phyloP scores from a whole-genome alignment of 1,139 yeast genomes.

The Casaregolazyma suthepensis region DNA sequence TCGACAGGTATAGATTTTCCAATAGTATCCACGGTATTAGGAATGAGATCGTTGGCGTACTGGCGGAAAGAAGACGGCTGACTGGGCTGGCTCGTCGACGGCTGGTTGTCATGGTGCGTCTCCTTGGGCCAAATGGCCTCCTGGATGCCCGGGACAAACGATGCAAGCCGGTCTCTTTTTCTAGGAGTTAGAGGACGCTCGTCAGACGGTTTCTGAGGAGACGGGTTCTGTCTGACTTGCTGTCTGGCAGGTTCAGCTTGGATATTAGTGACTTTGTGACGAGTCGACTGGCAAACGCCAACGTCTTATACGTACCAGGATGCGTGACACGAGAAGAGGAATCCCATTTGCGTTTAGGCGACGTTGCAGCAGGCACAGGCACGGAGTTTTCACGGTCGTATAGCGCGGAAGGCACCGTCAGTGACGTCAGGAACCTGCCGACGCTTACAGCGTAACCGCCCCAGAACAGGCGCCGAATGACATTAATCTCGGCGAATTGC shows the following conservation, averaged over 20 bases:
- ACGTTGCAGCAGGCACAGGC: not conserved
- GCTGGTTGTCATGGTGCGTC: not conserved
- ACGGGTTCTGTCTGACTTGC: not conserved
- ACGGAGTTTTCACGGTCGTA: not conserved
- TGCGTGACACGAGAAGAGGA: not conserved
- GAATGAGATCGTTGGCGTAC: not conserved
- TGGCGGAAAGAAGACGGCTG: not conserved
- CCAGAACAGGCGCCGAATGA: conserved; percentile 23
- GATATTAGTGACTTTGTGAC: not conserved
- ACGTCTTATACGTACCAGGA: not conserved
- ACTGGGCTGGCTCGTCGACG: not conserved
- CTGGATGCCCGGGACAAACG: not conserved
- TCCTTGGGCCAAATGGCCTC: not conserved
- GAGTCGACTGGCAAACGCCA: not conserved
- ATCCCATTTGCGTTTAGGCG: not conserved
- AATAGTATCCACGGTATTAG: not conserved
- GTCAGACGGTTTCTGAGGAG: not conserved
- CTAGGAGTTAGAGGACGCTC: not conserved
- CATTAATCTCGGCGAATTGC: conserved; percentile 15
- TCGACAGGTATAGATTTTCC: conserved; percentile 1
- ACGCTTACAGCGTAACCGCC: conserved; percentile 18
- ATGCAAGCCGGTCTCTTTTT: not conserved
- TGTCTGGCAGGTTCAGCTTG: not conserved
- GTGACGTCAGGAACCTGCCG: conserved; percentile 13
- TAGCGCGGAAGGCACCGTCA: conserved; percentile 15